A percentile compares a stretch with the other conserved stretches of the same genome.
Conservation (phyloP, 2,329 filamentous ascomycete genomes). For the Apiospora pterosperma region DNA sequence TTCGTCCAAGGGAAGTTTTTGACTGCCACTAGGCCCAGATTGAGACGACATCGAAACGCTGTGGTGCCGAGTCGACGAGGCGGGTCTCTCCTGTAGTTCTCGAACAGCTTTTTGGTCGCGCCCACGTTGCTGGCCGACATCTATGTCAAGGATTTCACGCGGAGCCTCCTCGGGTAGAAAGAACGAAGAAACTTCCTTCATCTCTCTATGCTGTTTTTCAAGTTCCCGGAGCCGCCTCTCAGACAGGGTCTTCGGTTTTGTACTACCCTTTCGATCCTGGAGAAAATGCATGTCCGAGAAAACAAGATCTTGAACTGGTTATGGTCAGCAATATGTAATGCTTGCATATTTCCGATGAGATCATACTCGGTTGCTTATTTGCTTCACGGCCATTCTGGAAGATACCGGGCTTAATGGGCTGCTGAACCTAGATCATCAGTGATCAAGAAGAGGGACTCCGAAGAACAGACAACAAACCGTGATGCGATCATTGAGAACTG, state of each 20-base stretch:
- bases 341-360: neutral
- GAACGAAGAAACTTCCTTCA: conserved; percentile 33
- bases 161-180: conserved; percentile 22
- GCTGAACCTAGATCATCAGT: conserved; percentile 17
- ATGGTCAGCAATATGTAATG: neutral
- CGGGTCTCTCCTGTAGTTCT: neutral
- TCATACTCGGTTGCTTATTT: conserved; percentile 33
- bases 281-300: conserved; percentile 51
- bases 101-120: neutral
- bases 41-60: neutral
- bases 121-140: neutral
- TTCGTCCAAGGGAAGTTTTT: neutral
- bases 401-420: conserved; percentile 34
- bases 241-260: conserved; percentile 19
- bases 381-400: conserved; percentile 41
- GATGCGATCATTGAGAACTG: conserved; percentile 48
- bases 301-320: conserved; percentile 46
- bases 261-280: conserved; percentile 19
- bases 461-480: conserved; percentile 38
- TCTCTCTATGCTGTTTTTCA: conserved; percentile 27
- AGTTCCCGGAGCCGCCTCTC: conserved; percentile 18
- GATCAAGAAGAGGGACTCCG: neutral
- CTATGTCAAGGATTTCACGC: neutral
- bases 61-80: conserved; percentile 7
- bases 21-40: neutral